Evolutionary conservation across 2,329 filamentous ascomycete species (phyloP).

Genomic region (Ceratocystis variospora): DNA sequence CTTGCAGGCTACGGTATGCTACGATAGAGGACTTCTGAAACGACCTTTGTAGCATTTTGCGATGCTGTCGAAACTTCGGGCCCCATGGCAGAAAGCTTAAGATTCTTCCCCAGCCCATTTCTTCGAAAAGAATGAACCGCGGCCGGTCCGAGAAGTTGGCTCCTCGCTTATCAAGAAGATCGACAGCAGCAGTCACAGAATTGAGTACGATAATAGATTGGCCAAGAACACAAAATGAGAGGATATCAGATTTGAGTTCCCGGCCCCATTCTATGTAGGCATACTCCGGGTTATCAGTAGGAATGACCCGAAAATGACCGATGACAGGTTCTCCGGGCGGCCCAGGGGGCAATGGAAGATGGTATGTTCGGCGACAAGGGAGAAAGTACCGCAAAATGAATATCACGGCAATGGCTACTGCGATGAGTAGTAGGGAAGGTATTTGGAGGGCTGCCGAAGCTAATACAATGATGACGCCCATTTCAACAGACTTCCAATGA

Average conservation of each 20-base stretch:
- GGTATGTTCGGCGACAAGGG: neutral
- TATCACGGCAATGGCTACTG: neutral
- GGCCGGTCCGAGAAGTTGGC: conserved; percentile 33
- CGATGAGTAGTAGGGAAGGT: neutral
- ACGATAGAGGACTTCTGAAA: conserved; percentile 30
- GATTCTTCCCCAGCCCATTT: conserved; percentile 32
- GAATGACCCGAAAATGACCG: conserved; percentile 34
- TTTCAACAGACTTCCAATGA: neutral
- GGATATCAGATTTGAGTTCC: conserved; percentile 40
- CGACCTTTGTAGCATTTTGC: conserved; percentile 32
- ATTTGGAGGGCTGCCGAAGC: neutral
- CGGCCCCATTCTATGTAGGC: conserved; percentile 25
- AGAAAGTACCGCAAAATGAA: neutral
- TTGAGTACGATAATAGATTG: conserved; percentile 32
- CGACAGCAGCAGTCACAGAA: conserved; percentile 32
- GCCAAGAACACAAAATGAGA: conserved; percentile 31
- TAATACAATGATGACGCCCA: neutral
- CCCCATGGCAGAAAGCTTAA: conserved; percentile 31
- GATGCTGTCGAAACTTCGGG: conserved; percentile 32
- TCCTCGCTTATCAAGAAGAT: conserved; percentile 32
- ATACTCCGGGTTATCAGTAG: conserved; percentile 25
- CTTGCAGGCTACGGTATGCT: conserved; percentile 30
- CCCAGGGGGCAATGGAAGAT: conserved; percentile 25
- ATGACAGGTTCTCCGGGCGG: conserved; percentile 29
- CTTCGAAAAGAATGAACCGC: conserved; percentile 32